phyloP scores from a whole-genome alignment of 345 rosid genomes.

The Atalantia buxifolia region DNA sequence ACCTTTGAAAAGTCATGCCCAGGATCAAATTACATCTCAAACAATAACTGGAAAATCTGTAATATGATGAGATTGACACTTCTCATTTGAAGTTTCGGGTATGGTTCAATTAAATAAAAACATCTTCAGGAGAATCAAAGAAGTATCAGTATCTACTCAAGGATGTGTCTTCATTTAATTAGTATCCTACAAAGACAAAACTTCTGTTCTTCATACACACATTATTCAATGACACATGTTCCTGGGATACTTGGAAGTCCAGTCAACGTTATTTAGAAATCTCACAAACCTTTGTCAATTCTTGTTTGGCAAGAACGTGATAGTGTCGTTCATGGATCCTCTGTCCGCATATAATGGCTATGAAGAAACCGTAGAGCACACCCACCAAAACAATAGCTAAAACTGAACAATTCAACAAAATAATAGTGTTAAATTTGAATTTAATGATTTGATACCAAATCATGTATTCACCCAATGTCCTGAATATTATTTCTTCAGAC shows the following conservation, averaged over 20 bases:
- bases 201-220: neutral
- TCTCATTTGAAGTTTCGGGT: neutral
- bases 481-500: neutral
- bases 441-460: neutral
- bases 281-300: constrained; percentile 76
- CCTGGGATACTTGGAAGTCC: neutral
- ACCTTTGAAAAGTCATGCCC: neutral
- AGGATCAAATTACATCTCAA: neutral
- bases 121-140: neutral
- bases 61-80: neutral
- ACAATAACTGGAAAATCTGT: neutral
- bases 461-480: neutral
- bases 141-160: neutral
- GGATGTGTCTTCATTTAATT: neutral
- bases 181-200: neutral
- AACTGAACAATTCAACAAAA: constrained; percentile 42
- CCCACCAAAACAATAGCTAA: constrained; percentile 97
- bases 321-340: constrained; percentile 95
- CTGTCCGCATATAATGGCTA: constrained; percentile 98
- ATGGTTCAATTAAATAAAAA: neutral
- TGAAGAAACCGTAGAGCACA: constrained; percentile 93
- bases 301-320: constrained; percentile 98
- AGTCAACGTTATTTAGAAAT: neutral
- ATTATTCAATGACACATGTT: neutral
- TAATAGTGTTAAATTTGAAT: neutral